Base-by-base conservation (phyloP, 768 basidiomycete genomes). In the Rhodosporidiobolus odoratus region DNA sequence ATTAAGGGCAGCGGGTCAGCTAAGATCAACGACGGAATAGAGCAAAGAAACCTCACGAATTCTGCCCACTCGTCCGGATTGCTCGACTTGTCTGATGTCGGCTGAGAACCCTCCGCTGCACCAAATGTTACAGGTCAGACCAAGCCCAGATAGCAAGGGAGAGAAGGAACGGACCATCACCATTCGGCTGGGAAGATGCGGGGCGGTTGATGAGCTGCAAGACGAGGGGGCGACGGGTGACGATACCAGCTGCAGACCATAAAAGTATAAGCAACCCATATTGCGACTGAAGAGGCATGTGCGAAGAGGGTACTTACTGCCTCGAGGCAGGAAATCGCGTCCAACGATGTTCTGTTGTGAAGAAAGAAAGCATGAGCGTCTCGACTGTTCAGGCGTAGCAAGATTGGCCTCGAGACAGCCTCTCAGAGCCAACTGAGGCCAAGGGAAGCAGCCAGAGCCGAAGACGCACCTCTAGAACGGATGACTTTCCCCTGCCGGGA, bases 11-110 rank as follows among this genome's bases (percentile, higher is more conserved):
- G 15, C 5, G 30, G 4, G 47, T 37, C 3, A 38, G 50, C 37
- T 12, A 5, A 17, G 7, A 13, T 13, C 4, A 3, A 3, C 2
- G 27, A 19, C 1, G 5, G 23, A 30, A 58, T 1, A 27, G n/a
- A 6, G 23, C 23, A 21, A 15, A 21, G 25, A 35, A 76, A n/a
- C n/a, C 82, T 92, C 38, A 97, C 83, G 84, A 99, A 99, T 81
- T 99, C 96, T 76, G 95, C 96, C 96, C 96, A 99, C 80, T 98
- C 96, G 76, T 96, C 87, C 65, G 87, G 83, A 79, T 98, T 98
- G 80, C 89, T 91, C 37, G 85, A 83, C 71, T 88, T 87, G 81
- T 90, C 90, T 15, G 66, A 66, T 15, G 74, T 75, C 56, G 70
- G 74, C 57, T 68, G 48, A 27, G 74, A 63, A 35, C 70, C 74